Base-by-base conservation (phyloP, 345 rosid species). In the Acer negundo region DNA sequence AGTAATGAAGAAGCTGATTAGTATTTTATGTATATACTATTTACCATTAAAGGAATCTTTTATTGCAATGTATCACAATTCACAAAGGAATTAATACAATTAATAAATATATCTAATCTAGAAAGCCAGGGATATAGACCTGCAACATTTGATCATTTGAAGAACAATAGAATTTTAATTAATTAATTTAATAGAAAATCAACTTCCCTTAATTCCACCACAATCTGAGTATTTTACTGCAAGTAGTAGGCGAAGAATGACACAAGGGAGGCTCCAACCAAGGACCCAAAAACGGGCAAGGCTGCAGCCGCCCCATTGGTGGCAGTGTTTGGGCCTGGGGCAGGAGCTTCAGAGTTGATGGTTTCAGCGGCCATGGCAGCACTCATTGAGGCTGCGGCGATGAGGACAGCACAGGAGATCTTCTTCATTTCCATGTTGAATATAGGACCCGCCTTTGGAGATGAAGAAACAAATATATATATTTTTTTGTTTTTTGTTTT, bases 381-480 rank as follows among this genome's bases (percentile, higher is more conserved):
- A 69, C 82, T 84, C 87, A 92, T 78, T 75, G 87, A 84, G 82
- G 91, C 90, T 6, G 93, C 90, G 15, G 90, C 89, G 0, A 88
- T 8, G 24, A 91, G 77, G 80, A 89, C 80, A 23, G 87, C 92
- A 11, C 77, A 86, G 70, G 86, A 82, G 82, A 92, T 85, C 90
- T 88, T 94, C 86, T 90, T 91, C 90, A 86, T 75, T 74, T 84
- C 94, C 96, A 94, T 94, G 80, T 71, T 94, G 80, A 70, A 9
- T 42, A 42, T 42, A 4, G 11, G 69, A 75, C 75, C 75, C 75
- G 80, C 75, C 73, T 62, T 42, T 51, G 76, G 23, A 15, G 77
- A 65, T 17, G 80, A 78, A 69, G 78, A 70, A 73, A 78, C n/a
- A 42, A 24, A 13, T 38, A 13, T 74, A 4, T 35, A 28, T 28